These are phyloP conservation scores for Antonospora locustae DNA, from an alignment of 371 early-diverging fungal species.

Conservation along the genomic window DNA sequence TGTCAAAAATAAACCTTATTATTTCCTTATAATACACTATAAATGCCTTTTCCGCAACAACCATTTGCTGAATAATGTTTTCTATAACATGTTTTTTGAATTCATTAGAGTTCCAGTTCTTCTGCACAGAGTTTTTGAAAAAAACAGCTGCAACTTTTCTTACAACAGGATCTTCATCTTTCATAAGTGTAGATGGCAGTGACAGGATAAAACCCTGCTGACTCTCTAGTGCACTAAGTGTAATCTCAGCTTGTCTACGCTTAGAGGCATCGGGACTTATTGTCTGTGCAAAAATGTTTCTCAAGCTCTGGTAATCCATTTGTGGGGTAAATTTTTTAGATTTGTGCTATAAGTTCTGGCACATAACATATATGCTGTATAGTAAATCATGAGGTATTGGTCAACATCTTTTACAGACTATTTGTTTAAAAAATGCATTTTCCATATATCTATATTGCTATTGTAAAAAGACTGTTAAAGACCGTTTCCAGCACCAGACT, in stretches of 20 bases:
- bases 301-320: constrained; percentile 10
- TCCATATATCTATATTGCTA: no score
- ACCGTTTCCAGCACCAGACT: no score
- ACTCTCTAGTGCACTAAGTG: constrained; percentile 23
- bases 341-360: no score
- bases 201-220: constrained; percentile 23
- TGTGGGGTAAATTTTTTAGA: no score
- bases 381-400: no score
- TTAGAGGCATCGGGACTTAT: constrained; percentile 21
- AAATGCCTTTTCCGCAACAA: constrained; percentile 14
- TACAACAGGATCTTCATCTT: constrained; percentile 25
- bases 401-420: no score
- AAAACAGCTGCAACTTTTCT: constrained; percentile 27
- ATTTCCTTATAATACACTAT: constrained; percentile 23
- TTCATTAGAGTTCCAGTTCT: constrained; percentile 9
- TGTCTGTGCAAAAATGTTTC: constrained; percentile 37
- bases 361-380: no score
- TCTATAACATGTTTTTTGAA: constrained; percentile 12
- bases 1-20: constrained; percentile 27
- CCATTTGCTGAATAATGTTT: constrained; percentile 18
- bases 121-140: constrained; percentile 42
- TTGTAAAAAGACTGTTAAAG: no score
- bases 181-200: constrained; percentile 35
- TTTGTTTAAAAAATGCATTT: no score
- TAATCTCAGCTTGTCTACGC: constrained; percentile 36